Percentiles rank a stretch among this genome's conserved stretches.
Evolutionary conservation across 2,329 filamentous ascomycete species (phyloP).

Genomic region (Xylariaceae sp.): DNA sequence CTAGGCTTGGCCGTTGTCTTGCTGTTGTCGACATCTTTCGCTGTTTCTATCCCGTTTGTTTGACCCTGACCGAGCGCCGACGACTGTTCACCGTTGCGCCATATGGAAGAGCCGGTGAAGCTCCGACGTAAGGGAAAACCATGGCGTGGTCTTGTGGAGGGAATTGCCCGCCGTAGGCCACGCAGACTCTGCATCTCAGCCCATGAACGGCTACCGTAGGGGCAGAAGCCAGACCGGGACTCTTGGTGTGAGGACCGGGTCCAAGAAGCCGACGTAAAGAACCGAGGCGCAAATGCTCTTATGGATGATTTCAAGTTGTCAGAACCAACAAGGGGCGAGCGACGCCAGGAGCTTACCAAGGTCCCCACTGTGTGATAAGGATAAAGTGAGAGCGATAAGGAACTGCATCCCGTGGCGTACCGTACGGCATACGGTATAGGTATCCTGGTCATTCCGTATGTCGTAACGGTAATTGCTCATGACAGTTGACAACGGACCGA

Average conservation of each 20-base stretch:
- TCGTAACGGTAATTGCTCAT: too few relatives aligned
- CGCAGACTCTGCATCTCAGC: conserved; percentile 30
- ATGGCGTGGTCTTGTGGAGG: conserved; percentile 21
- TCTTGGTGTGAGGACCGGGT: neutral
- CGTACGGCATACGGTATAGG: neutral
- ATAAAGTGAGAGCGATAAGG: conserved; percentile 2
- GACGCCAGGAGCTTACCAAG: conserved; percentile 8
- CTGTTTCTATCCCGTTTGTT: neutral
- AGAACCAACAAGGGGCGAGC: neutral
- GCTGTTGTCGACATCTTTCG: neutral
- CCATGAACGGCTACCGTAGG: conserved; percentile 24
- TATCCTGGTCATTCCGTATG: too few relatives aligned
- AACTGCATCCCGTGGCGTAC: neutral
- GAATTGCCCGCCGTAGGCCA: conserved; percentile 25
- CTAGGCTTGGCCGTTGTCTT: neutral
- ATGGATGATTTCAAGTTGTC: neutral
- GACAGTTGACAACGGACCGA: neutral
- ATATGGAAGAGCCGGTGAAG: conserved; percentile 8
- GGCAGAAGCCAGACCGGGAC: conserved; percentile 5
- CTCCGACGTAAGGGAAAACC: neutral
- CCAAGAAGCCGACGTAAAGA: neutral
- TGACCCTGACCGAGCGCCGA: neutral
- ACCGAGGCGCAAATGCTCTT: conserved; percentile 14
- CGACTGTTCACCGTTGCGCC: neutral
- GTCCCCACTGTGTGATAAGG: neutral